phyloP scores from a whole-genome alignment of 2,329 filamentous ascomycete genomes.

The Arthrobotrys iridis region DNA sequence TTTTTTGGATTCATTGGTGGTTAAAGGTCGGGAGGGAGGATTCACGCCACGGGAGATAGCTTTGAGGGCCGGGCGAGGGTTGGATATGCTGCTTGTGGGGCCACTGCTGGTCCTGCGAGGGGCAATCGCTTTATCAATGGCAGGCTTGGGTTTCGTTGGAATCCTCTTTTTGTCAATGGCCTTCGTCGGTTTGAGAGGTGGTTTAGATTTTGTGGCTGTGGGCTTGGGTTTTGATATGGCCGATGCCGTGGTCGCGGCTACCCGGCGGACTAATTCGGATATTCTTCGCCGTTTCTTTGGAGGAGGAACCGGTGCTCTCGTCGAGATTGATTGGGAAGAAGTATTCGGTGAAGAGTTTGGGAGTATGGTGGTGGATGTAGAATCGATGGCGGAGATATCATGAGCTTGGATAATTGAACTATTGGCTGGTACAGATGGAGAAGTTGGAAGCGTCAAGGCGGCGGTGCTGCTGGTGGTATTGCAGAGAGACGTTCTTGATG shows the following conservation, averaged over 20 bases:
- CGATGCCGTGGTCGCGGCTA: constrained; percentile 14
- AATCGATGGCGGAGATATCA: constrained; percentile 37
- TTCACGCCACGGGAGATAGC: constrained; percentile 44
- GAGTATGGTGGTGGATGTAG: constrained; percentile 40
- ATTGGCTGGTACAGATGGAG: constrained; percentile 16
- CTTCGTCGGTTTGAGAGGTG: background rate
- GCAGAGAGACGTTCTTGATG: background rate
- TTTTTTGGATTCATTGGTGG: constrained; percentile 10
- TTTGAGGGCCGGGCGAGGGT: constrained; percentile 32
- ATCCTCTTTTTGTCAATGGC: constrained; percentile 17
- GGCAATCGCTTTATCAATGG: background rate
- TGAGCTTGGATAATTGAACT: constrained; percentile 31
- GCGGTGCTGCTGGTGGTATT: background rate
- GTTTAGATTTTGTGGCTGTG: background rate
- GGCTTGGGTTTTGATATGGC: constrained; percentile 6
- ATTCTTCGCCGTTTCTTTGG: constrained; percentile 39
- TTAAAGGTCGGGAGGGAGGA: constrained; percentile 5
- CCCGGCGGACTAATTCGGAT: constrained; percentile 33
- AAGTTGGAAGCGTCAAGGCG: background rate
- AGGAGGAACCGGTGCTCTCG: background rate
- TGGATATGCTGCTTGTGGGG: background rate
- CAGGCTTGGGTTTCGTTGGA: constrained; percentile 10
- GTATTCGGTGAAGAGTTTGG: constrained; percentile 39
- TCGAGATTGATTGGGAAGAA: constrained; percentile 18
- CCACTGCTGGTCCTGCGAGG: background rate